A percentile compares a stretch with the other conserved stretches of the same genome.
Conservation (phyloP, 192 early-diverging fungal genomes). For the Paraglomus occultum region DNA sequence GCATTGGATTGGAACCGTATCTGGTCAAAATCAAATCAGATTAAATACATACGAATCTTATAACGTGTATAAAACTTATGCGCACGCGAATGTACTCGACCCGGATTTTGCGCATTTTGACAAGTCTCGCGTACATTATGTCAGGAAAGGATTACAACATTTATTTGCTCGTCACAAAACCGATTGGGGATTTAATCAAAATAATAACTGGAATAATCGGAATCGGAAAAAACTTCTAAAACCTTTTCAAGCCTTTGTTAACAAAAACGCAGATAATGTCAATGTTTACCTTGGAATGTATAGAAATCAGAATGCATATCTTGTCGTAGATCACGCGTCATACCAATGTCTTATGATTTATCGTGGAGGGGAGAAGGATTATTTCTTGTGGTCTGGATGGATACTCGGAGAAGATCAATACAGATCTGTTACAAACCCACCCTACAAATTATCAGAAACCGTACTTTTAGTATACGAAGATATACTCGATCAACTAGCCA, state of each 20-base stretch:
- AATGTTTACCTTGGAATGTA: conserved; percentile 12
- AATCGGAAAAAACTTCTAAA: neutral
- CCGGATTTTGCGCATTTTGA: conserved; percentile 9
- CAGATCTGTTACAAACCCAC: neutral
- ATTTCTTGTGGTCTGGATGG: conserved; percentile 19
- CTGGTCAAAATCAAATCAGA: conserved; percentile 10
- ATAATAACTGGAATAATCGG: conserved; percentile 9
- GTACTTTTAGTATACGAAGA: conserved; percentile 22
- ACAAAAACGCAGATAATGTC: conserved; percentile 8
- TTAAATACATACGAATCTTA: conserved; percentile 17
- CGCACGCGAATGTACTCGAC: neutral
- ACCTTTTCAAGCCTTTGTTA: neutral
- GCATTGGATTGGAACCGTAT: conserved; percentile 24
- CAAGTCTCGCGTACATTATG: conserved; percentile 11
- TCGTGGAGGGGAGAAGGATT: conserved; percentile 2
- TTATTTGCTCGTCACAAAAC: conserved; percentile 2
- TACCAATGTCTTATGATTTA: conserved; percentile 14
- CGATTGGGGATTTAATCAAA: conserved; percentile 17
- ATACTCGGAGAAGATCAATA: conserved; percentile 4
- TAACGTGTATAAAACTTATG: conserved; percentile 12
- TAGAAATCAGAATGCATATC: conserved; percentile 6
- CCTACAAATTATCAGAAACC: conserved; percentile 5
- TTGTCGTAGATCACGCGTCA: neutral
- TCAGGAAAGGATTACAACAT: neutral
- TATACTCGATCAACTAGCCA: neutral